Percentiles rank a stretch among this genome's conserved stretches.
These are phyloP conservation scores for Plasmodium gonderi DNA, from an alignment of 169 alveolate species.

Conservation along the genomic window DNA sequence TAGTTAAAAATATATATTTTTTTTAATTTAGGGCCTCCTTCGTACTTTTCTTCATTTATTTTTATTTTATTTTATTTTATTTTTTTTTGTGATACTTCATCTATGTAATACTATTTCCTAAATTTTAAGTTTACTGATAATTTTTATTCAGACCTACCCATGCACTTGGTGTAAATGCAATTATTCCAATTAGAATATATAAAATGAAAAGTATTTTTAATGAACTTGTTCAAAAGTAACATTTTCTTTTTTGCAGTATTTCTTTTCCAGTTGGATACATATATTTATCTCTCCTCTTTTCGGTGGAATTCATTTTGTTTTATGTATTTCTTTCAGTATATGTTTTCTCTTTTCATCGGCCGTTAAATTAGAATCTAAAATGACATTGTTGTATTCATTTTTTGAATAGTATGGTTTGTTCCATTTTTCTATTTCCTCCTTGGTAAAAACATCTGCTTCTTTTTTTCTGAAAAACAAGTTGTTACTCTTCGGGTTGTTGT, in stretches of 20 bases:
- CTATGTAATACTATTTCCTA: neutral
- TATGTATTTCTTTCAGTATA: constrained; percentile 37
- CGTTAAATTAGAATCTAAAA: constrained; percentile 15
- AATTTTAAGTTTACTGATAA: neutral
- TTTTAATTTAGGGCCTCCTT: neutral
- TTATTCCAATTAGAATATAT: neutral
- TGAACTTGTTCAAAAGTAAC: neutral
- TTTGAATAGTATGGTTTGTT: constrained; percentile 57
- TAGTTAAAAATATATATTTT: neutral
- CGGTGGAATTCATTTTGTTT: constrained; percentile 2
- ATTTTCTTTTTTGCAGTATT: neutral
- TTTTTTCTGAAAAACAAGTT: constrained; percentile 68
- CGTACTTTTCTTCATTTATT: neutral
- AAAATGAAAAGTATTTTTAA: neutral
- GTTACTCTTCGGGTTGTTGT: constrained; percentile 62
- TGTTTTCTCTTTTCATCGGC: constrained; percentile 42
- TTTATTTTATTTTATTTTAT: neutral
- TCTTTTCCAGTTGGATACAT: neutral
- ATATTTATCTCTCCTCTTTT: neutral
- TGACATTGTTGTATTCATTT: neutral
- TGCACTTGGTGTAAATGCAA: no score
- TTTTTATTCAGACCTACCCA: neutral
- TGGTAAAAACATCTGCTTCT: constrained; percentile 66
- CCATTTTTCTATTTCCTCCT: constrained; percentile 73
- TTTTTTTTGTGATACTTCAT: constrained; percentile 3